These are phyloP conservation scores for Mycothermus thermophilus DNA, from an alignment of 495 filamentous ascomycete genomes.

Conservation along the genomic window DNA sequence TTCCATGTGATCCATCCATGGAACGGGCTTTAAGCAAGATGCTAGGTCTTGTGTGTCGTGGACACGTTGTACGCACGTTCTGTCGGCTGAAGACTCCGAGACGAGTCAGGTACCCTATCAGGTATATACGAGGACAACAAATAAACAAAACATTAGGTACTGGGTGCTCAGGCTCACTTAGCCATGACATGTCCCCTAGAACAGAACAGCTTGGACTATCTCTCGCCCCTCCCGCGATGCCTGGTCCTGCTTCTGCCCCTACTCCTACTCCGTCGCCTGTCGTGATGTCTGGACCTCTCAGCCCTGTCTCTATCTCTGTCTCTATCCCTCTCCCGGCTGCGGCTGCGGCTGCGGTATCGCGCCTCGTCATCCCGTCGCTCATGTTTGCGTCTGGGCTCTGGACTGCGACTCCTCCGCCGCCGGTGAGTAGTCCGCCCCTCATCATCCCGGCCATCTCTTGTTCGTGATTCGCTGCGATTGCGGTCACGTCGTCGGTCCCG, in stretches of 20 bases:
- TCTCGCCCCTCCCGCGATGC: background rate
- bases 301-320: constrained; percentile 5
- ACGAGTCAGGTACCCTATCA: no score
- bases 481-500: constrained; percentile 8
- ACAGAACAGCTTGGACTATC: no score
- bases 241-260: constrained; percentile 3
- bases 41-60: no score
- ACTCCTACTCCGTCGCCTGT: constrained; percentile 10
- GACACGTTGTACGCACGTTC: no score
- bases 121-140: no score
- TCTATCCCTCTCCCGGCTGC: constrained; percentile 20
- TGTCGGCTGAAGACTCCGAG: no score
- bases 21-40: no score
- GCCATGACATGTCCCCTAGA: no score
- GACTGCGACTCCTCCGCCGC: constrained; percentile 20
- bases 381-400: constrained; percentile 9
- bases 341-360: constrained; percentile 3
- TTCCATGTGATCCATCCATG: no score
- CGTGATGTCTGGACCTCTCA: constrained; percentile 3
- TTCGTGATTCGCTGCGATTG: constrained; percentile 29
- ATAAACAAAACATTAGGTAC: no score
- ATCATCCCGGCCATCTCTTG: constrained; percentile 9
- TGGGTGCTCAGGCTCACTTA: no score
- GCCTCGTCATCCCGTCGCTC: background rate
- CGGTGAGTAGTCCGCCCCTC: constrained; percentile 2